These are phyloP conservation scores for Solioccasus polychromus DNA, from an alignment of 768 basidiomycete species.

Conservation along the genomic window DNA sequence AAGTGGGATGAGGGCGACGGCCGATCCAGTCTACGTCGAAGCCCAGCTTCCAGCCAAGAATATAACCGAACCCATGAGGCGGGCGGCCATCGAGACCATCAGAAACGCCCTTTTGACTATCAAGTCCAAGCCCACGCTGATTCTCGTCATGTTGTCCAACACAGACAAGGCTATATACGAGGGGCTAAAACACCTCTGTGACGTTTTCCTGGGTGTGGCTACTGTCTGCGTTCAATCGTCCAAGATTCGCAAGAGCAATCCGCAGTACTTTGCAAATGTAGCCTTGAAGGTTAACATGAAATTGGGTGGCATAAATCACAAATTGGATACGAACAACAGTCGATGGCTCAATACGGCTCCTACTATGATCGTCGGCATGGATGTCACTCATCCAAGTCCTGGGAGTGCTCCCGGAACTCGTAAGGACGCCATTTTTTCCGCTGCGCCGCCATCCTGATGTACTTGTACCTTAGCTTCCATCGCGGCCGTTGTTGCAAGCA, in stretches of 20 bases:
- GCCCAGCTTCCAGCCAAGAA: slow-evolving; percentile 51
- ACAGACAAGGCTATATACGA: slow-evolving; percentile 49
- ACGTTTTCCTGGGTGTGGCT: slow-evolving; percentile 45
- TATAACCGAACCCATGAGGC: slow-evolving; percentile 53
- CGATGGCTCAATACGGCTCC: slow-evolving; percentile 37
- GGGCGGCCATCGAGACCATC: slow-evolving; percentile 46
- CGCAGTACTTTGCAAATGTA: slow-evolving; percentile 55
- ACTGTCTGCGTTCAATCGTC: slow-evolving; percentile 72
- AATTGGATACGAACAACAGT: slow-evolving; percentile 37
- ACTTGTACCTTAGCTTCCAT: slow-evolving; percentile 36
- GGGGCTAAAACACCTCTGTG: slow-evolving; percentile 51
- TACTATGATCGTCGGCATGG: slow-evolving; percentile 57
- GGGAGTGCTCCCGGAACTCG: slow-evolving; percentile 57
- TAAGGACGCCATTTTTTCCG: slow-evolving; percentile 8
- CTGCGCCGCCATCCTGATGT: not conserved
- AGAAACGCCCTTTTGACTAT: slow-evolving; percentile 35
- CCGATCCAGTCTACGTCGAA: slow-evolving; percentile 27
- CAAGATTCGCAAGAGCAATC: slow-evolving; percentile 66
- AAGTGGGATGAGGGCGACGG: slow-evolving; percentile 58
- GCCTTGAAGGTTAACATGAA: slow-evolving; percentile 57
- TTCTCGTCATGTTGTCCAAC: slow-evolving; percentile 48
- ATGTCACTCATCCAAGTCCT: slow-evolving; percentile 78
- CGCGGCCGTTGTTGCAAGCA: slow-evolving; percentile 52
- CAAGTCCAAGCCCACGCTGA: slow-evolving; percentile 39
- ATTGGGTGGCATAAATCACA: slow-evolving; percentile 52